A percentile compares a stretch with the other conserved stretches of the same genome.
Conservation (phyloP, 129 eudicot genomes). For the Tagetes erecta region DNA sequence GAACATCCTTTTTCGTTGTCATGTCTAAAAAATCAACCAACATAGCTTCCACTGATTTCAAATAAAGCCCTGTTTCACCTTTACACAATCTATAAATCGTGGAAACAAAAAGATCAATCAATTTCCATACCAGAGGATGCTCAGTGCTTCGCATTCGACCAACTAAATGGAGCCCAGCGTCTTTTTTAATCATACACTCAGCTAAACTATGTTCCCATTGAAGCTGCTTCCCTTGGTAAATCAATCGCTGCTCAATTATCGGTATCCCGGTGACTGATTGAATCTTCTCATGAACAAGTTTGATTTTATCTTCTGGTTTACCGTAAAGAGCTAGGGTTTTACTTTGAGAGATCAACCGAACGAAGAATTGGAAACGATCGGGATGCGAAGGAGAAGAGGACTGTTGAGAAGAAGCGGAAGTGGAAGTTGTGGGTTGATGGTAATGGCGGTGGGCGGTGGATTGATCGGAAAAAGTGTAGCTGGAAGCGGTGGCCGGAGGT, state of each 20-base stretch:
- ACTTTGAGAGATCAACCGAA: conserved; percentile 44
- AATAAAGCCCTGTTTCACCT: conserved; percentile 20
- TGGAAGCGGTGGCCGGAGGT: conserved; percentile 29
- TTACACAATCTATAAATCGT: conserved; percentile 43
- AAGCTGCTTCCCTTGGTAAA: conserved; percentile 70
- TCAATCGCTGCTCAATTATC: conserved; percentile 51
- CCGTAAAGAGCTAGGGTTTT: conserved; percentile 51
- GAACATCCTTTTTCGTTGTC: conserved; percentile 29
- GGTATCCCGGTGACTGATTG: conserved; percentile 52
- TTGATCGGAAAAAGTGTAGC: conserved; percentile 2
- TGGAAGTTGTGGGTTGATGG: conserved; percentile 29
- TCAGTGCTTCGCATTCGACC: conserved; percentile 72
- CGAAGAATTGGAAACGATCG: conserved; percentile 59
- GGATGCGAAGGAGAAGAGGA: background rate
- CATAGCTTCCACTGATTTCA: conserved; percentile 16
- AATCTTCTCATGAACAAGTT: conserved; percentile 48
- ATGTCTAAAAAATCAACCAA: conserved; percentile 26
- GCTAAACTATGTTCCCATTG: conserved; percentile 60
- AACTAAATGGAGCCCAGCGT: conserved; percentile 51
- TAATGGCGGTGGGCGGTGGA: background rate
- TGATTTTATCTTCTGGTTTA: conserved; percentile 42
- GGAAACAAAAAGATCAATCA: conserved; percentile 50
- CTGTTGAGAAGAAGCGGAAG: conserved; percentile 14
- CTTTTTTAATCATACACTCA: conserved; percentile 48
- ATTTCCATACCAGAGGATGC: conserved; percentile 63